Evolutionary conservation across 495 filamentous ascomycete species (phyloP).

Genomic region (Penicillium dipodomyicola): DNA sequence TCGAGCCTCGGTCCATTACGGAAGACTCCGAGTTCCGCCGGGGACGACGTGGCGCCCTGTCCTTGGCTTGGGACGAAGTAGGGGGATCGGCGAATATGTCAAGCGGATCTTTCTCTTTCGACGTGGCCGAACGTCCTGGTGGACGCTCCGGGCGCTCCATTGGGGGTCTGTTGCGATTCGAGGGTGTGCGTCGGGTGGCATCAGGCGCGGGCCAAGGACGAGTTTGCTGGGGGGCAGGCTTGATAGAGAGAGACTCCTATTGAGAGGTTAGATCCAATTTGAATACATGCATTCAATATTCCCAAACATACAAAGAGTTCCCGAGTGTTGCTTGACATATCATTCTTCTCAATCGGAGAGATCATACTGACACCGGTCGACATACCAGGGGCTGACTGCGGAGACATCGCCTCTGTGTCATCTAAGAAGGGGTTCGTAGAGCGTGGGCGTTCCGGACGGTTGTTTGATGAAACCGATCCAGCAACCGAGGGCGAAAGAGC

Average conservation of each 20-base stretch:
- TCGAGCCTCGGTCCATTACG: slow-evolving; percentile 62
- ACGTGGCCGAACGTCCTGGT: slow-evolving; percentile 18
- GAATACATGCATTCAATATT: not conserved
- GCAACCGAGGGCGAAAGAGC: slow-evolving; percentile 67
- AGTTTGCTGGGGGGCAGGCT: slow-evolving; percentile 36
- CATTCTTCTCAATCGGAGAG: slow-evolving; percentile 50
- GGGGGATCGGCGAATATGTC: slow-evolving; percentile 62
- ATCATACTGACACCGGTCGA: slow-evolving; percentile 55
- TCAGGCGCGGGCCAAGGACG: slow-evolving; percentile 43
- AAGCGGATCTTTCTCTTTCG: slow-evolving; percentile 41
- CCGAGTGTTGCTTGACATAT: slow-evolving; percentile 62
- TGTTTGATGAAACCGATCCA: slow-evolving; percentile 33
- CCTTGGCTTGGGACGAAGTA: slow-evolving; percentile 31
- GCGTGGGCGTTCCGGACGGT: slow-evolving; percentile 61
- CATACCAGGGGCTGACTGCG: slow-evolving; percentile 42
- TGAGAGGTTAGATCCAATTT: slow-evolving; percentile 11
- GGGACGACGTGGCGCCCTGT: slow-evolving; percentile 52
- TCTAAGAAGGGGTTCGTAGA: slow-evolving; percentile 95
- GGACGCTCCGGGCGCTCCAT: slow-evolving; percentile 38
- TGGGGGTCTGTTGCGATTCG: slow-evolving; percentile 30
- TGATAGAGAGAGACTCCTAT: slow-evolving; percentile 45
- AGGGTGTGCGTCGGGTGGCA: slow-evolving; percentile 32
- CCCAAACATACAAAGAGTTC: slow-evolving; percentile 83
- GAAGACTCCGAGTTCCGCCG: slow-evolving; percentile 96
- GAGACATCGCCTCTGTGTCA: slow-evolving; percentile 54